Evolutionary conservation across 2,329 filamentous ascomycete species (phyloP).

Genomic region (Colletotrichum chlorophyti): DNA sequence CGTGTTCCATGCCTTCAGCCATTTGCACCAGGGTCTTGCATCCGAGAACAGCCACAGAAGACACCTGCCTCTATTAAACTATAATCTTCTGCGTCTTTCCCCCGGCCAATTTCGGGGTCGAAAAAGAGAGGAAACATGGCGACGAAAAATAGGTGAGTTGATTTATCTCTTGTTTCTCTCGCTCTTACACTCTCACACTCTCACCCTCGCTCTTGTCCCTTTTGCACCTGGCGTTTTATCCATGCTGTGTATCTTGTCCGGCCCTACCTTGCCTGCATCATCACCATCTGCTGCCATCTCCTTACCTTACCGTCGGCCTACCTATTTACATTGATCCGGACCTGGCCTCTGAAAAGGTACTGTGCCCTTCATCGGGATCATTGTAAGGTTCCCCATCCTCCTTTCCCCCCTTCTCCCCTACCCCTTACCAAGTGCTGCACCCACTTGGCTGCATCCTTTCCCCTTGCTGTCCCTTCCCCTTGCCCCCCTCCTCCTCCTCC

Average conservation of each 20-base stretch:
- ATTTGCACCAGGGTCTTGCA: slow-evolving; percentile 16
- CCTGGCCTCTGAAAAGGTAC: too few species aligned
- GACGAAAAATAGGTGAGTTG: slow-evolving; percentile 41
- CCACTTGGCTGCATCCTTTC: neutral
- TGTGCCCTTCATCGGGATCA: too few species aligned
- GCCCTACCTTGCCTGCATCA: too few species aligned
- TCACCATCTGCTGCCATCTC: too few species aligned
- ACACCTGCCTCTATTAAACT: slow-evolving; percentile 24
- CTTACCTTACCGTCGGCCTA: too few species aligned
- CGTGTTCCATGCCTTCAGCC: slow-evolving; percentile 29
- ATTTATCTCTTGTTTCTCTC: slow-evolving; percentile 18
- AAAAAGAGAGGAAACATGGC: slow-evolving; percentile 37
- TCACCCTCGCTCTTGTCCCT: neutral
- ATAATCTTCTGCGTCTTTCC: slow-evolving; percentile 13
- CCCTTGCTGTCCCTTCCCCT: too few species aligned
- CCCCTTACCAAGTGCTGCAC: neutral
- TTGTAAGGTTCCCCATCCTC: too few species aligned
- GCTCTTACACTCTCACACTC: neutral
- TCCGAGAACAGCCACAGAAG: slow-evolving; percentile 24
- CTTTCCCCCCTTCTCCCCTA: neutral
- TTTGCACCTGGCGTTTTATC: neutral
- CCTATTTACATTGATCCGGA: too few species aligned
- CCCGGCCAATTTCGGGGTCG: neutral
- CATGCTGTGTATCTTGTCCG: too few species aligned
- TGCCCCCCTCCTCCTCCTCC: too few species aligned